These are phyloP conservation scores for Colletotrichum sidae DNA, from an alignment of 2,329 filamentous ascomycete species.

Conservation along the genomic window DNA sequence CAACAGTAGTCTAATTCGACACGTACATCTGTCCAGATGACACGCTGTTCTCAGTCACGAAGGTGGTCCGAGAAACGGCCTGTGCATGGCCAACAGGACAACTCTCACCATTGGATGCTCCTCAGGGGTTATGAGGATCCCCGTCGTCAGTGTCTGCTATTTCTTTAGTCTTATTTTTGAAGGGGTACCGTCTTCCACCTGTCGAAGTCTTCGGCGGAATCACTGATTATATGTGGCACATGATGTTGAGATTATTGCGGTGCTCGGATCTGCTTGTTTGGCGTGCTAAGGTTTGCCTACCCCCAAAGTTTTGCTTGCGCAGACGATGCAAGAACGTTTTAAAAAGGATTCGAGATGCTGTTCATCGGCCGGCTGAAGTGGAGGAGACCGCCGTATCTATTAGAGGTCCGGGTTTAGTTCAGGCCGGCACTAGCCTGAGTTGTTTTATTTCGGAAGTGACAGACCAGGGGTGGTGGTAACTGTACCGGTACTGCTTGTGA, in stretches of 20 bases:
- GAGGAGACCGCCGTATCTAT: slow-evolving; percentile 33
- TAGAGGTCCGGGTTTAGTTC: slow-evolving; percentile 17
- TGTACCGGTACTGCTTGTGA: too few species aligned
- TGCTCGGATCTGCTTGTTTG: slow-evolving; percentile 26
- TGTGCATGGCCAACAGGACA: too few species aligned
- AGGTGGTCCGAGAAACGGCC: too few species aligned
- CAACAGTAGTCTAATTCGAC: slow-evolving; percentile 17
- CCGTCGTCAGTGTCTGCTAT: slow-evolving; percentile 20
- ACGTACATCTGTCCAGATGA: slow-evolving; percentile 28
- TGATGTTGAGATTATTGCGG: slow-evolving; percentile 33
- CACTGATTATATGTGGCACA: slow-evolving; percentile 37
- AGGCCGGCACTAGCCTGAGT: too few species aligned
- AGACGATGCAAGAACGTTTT: slow-evolving; percentile 23
- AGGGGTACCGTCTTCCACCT: background rate
- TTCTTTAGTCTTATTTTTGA: slow-evolving; percentile 15
- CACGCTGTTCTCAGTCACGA: background rate
- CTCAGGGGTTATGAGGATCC: too few species aligned
- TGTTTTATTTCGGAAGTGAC: too few species aligned
- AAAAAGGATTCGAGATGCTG: slow-evolving; percentile 25
- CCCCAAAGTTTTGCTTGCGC: slow-evolving; percentile 24
- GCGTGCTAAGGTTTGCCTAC: slow-evolving; percentile 17
- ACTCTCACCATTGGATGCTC: too few species aligned
- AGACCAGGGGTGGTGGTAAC: too few species aligned
- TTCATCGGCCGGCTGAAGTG: background rate
- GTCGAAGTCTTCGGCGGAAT: slow-evolving; percentile 31